These are phyloP conservation scores for Drosera spatulata DNA, from an alignment of 179 eudicot species.

Conservation along the genomic window DNA sequence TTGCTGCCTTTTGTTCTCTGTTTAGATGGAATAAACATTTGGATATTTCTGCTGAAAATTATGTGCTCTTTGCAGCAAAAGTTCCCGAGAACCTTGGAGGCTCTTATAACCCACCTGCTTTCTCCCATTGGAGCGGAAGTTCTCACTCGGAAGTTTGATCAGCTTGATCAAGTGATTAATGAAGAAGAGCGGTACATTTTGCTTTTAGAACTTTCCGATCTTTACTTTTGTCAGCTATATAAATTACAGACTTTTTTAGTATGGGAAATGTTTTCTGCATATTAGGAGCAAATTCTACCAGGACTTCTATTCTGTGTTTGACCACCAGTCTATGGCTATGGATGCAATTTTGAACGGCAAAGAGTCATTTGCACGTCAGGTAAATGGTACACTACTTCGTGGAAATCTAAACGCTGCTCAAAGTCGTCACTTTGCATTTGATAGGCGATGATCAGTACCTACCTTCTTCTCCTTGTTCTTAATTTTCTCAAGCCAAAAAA, in stretches of 20 bases:
- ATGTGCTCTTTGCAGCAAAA: conserved; percentile 35
- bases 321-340: conserved; percentile 63
- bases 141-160: conserved; percentile 62
- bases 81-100: conserved; percentile 81
- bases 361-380: conserved; percentile 76
- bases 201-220: conserved; percentile 1
- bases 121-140: conserved; percentile 78
- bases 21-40: neutral
- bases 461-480: no score
- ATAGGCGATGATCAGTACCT: no score
- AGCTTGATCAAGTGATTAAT: conserved; percentile 45
- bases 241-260: conserved; percentile 5
- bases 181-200: conserved; percentile 45
- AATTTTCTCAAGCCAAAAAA: no score
- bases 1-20: conserved; percentile 1
- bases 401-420: no score
- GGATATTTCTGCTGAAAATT: neutral
- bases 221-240: neutral
- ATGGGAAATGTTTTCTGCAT: neutral
- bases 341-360: conserved; percentile 65
- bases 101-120: conserved; percentile 63
- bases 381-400: conserved; percentile 5
- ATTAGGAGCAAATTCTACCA: conserved; percentile 59
- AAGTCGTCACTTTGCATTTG: no score
- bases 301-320: conserved; percentile 60